A percentile compares a stretch with the other conserved stretches of the same genome.
These are phyloP conservation scores for Leonotis leonurus DNA, from an alignment of 257 asterid genomes.

Conservation along the genomic window DNA sequence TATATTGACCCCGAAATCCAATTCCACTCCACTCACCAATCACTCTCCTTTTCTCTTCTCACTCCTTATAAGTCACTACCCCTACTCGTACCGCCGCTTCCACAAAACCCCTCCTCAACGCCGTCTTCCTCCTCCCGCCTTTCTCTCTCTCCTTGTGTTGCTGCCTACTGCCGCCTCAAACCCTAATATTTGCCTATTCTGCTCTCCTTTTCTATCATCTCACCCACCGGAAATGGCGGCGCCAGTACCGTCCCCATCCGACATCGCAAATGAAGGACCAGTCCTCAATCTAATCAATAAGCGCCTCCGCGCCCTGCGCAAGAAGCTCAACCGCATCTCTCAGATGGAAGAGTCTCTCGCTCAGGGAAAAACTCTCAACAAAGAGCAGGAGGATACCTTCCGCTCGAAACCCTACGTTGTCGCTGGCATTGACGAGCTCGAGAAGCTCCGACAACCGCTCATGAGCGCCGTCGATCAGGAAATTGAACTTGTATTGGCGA, in stretches of 20 bases:
- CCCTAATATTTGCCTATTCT: constrained; percentile 8
- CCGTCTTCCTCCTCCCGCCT: not conserved
- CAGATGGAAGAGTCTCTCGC: constrained; percentile 78
- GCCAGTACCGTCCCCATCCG: constrained; percentile 29
- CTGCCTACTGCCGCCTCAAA: constrained; percentile 38
- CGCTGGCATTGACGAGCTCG: constrained; percentile 79
- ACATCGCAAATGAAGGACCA: constrained; percentile 58
- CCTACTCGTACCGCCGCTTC: constrained; percentile 18
- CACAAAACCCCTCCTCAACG: constrained; percentile 12
- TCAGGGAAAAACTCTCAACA: constrained; percentile 69
- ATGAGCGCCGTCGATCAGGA: constrained; percentile 61
- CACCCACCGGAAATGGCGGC: constrained; percentile 31
- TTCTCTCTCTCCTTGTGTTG: constrained; percentile 12
- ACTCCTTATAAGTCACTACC: not conserved
- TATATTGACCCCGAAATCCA: not conserved
- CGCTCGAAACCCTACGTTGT: constrained; percentile 58
- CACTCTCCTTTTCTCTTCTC: not conserved
- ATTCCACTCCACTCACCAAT: constrained; percentile 6
- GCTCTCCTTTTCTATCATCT: not conserved
- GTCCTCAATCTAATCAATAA: constrained; percentile 77
- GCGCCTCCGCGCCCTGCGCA: constrained; percentile 80
- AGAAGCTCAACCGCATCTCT: constrained; percentile 65
- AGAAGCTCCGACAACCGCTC: constrained; percentile 66
- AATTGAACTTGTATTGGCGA: constrained; percentile 34
- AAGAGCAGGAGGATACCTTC: constrained; percentile 84